Conservation (phyloP, 1,284 basidiomycete genomes). For the Heterobasidion annosum region DNA sequence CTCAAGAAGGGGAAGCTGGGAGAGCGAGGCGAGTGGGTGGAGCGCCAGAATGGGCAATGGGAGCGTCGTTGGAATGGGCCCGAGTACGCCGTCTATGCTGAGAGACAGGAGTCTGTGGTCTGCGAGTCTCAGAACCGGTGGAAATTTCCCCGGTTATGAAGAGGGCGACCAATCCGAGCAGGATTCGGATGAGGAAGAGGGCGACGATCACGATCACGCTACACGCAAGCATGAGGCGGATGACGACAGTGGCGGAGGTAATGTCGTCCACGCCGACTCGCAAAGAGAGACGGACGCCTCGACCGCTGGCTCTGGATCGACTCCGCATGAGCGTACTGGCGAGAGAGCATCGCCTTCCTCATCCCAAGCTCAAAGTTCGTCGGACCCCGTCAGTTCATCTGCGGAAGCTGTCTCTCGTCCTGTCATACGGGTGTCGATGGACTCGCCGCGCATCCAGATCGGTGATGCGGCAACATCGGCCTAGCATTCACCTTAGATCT, state of each 20-base stretch:
- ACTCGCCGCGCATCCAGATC: too few relatives aligned
- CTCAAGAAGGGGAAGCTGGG: slow-evolving; percentile 77
- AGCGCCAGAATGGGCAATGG: slow-evolving; percentile 49
- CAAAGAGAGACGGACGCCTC: not conserved
- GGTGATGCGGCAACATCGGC: too few relatives aligned
- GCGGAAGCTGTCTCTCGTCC: too few relatives aligned
- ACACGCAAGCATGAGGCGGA: not conserved
- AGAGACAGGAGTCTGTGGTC: slow-evolving; percentile 51
- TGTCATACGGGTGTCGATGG: too few relatives aligned
- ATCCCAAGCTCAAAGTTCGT: too few relatives aligned
- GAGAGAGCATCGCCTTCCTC: too few relatives aligned
- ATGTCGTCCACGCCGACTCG: not conserved
- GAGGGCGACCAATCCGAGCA: slow-evolving; percentile 10
- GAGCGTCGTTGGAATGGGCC: slow-evolving; percentile 23
- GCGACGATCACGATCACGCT: slow-evolving; percentile 6
- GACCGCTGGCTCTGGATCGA: not conserved
- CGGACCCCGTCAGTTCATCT: too few relatives aligned
- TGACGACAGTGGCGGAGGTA: not conserved
- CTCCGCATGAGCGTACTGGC: not conserved
- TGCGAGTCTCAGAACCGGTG: slow-evolving; percentile 44
- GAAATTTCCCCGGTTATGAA: slow-evolving; percentile 29
- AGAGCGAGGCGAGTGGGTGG: slow-evolving; percentile 76
- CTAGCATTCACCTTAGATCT: too few relatives aligned
- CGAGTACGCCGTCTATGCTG: slow-evolving; percentile 34
- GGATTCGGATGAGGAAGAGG: slow-evolving; percentile 7